Base-by-base conservation (phyloP, 495 filamentous ascomycete genomes). In the Penicillium verhagenii region DNA sequence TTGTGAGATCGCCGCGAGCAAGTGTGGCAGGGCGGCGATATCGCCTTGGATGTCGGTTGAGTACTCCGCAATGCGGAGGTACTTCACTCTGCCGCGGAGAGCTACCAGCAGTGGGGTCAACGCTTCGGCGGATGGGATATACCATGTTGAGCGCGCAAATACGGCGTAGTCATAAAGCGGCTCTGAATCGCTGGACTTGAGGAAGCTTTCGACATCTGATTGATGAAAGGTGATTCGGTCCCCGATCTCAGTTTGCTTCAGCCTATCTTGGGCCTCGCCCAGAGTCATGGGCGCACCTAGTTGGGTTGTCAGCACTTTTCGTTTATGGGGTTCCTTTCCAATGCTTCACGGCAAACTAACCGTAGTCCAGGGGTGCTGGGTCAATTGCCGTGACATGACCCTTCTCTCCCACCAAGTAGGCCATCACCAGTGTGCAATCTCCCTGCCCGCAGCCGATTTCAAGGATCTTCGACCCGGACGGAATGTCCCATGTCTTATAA, bases 381-480 rank as follows among this genome's bases (percentile, higher is more conserved):
- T 84, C 81, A 21, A 82, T 50, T 6, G 75, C 80, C 20, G 66
- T 68, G 21, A 82, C 65, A 44, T 68, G 66, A 0, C 78, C 77
- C 0, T 63, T 43, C 11, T 68, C 55, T 5, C 74, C 72, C 2
- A 82, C 75, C 13, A 70, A 66, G 44, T 69, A 55, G 54, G 80
- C 80, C 8, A 82, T 68, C 7, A 68, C 75, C 13, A 66, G 60
- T 0, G 79, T 80, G 54, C 66, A 72, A 52, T 79, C 76, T 4
- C 80, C 81, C 53, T 82, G 80, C 16, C 80, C 80, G 64, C 80
- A 82, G 44, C 79, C 81, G 25, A 84, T 56, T 59, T 82, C 81
- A 5, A 84, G 71, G 28, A 82, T 59, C 29, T 70, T 74, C 14
- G 66, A 63, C 39, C 64, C 77, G 0, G 71, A 58, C 2, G 31